Evolutionary conservation across 108 stramenopile species (phyloP), one percentile per base, ranked within the genome.

Genomic region (Cyclotella kingstonii): DNA sequence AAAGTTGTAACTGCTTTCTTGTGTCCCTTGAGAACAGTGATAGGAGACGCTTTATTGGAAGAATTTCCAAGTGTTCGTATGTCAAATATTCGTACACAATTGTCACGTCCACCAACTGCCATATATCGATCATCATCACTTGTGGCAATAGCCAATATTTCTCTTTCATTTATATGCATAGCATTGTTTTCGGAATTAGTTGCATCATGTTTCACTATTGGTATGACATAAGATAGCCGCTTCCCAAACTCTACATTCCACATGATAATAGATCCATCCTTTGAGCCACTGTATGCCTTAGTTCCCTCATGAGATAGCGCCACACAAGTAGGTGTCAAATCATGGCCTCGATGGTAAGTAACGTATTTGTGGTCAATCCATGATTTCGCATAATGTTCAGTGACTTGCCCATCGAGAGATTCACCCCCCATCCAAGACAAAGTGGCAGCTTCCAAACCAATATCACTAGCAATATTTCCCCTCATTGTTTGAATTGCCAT

Each of bases 111-210:
- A 38, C 96, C 97, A 6, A 92, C 80, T 14, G 88, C 97, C 14
- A 96, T 72, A 69, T 89, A 98, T 12, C 89, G 81, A 39, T 94
- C 95, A 63, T 99, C 98, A 39, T 95, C 79, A 21, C 92, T 90
- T 42, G 83, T 89, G 7, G 97, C 93, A 5, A 98, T 69, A 0
- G 95, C 79, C 39, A 99, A 65, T 7, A 97, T 86, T 82, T 99
- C 87, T 21, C 91, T 89, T 17, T 80, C 48, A 14, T 79, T 85
- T 15, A 88, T 80, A 47, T 68, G 41, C 30, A 41, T 63, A 1
- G 35, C 10, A 43, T 69, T 50, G 0, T 63, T 46, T 35, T 41
- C 9, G 34, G 52, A 53, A 19, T 53, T 5, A 18, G 22, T 25
- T 12, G 35, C n/a, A 39, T 46, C 48, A 19, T 65, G 60, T 47